Evolutionary conservation across 139 green algal species (phyloP).

Genomic region (Chlamydomonas incerta): DNA sequence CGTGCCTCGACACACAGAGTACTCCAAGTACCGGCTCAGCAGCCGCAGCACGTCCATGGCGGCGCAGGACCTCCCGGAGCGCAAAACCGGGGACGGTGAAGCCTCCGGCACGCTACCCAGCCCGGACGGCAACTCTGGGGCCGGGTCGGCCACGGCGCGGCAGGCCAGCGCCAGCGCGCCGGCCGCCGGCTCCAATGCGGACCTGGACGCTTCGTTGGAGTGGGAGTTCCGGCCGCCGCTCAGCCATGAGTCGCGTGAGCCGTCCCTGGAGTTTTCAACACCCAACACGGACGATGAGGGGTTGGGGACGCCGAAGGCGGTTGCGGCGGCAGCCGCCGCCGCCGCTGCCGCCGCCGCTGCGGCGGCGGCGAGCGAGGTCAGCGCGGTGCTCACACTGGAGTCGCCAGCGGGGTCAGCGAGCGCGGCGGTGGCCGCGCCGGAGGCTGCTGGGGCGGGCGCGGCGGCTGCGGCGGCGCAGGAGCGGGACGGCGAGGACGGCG

Average conservation of each 20-base stretch:
- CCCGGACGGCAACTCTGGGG: neutral
- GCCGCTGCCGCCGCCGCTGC: no score
- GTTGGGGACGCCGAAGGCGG: constrained; percentile 11
- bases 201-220: neutral
- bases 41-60: constrained; percentile 49
- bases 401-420: no score
- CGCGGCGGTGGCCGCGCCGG: neutral
- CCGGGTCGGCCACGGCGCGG: no score
- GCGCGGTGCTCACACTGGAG: no score
- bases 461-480: neutral
- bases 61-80: constrained; percentile 21
- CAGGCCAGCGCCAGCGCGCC: no score
- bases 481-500: neutral
- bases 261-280: constrained; percentile 33
- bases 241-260: neutral
- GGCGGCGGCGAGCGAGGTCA: no score
- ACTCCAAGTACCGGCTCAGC: constrained; percentile 43
- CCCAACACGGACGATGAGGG: constrained; percentile 27
- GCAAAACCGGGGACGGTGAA: constrained; percentile 11
- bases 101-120: neutral
- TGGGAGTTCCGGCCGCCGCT: constrained; percentile 33
- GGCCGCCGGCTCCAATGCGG: neutral
- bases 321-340: neutral
- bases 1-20: constrained; percentile 34
- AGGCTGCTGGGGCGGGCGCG: neutral